Base-by-base conservation (phyloP, 2,329 filamentous ascomycete genomes). In the Cladosporium sp. region DNA sequence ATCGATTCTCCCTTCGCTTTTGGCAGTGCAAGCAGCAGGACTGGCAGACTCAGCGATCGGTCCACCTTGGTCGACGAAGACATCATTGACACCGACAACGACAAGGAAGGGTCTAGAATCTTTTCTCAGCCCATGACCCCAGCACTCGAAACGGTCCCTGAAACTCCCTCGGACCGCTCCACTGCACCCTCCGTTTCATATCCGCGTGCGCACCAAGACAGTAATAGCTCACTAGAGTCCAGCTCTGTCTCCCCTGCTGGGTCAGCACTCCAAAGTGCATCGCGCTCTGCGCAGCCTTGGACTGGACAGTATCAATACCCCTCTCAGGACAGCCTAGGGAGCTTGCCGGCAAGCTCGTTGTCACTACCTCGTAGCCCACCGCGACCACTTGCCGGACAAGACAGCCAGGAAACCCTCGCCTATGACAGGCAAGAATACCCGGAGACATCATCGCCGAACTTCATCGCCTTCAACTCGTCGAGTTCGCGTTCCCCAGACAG, bases 61-160 rank as follows among this genome's bases (percentile, higher is more conserved):
- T 64, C 64, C 4, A 65, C 65, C 22, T 54, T 66, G 52, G 31
- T 43, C 16, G 48, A 50, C 35, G 48, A 50, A 9, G 48, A 50
- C 6, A 50, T 50, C 16, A 40, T 33, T n/a, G 48, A 43, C 11
- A 6, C 31, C n/a, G 48, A 16, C 40, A 40, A 50, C 40, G 40
- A 43, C 38, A 33, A 43, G 14, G 40, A 50, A 50, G 46, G 38
- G n/a, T 43, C 28, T 9, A 14, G 18, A 19, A 14, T 18, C 22
- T 28, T 28, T 14, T 28, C 16, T 5, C 46, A 37, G 10, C 10
- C 31, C 10, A 50, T 43, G 48, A 32, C 31, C 31, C 13, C 40
- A 37, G 56, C 59, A 52, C 59, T 65, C 40, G 55, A 65, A 52
- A 62, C 62, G 43, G 56, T 65, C 52, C 54, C 58, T 52, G 64